These are phyloP conservation scores for Curvularia verruculosa DNA, from an alignment of 2,329 filamentous ascomycete genomes.

Conservation along the genomic window DNA sequence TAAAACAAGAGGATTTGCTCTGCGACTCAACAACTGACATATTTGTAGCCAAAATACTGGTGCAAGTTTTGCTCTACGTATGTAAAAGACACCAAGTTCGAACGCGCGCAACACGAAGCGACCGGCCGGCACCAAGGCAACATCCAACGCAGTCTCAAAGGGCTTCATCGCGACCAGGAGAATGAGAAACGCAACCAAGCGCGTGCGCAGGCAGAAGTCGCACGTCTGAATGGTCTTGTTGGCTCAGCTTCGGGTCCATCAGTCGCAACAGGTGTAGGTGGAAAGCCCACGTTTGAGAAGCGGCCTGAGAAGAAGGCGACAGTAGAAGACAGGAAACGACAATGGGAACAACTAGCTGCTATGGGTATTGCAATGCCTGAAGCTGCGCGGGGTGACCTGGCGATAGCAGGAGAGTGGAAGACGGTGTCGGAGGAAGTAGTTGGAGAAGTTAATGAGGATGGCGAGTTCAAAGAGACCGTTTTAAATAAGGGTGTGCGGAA, in stretches of 20 bases:
- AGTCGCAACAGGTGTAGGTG: conserved; percentile 37
- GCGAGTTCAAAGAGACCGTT: conserved; percentile 52
- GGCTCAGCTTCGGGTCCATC: conserved; percentile 52
- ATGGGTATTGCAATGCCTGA: conserved; percentile 86
- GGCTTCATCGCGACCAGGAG: conserved; percentile 85
- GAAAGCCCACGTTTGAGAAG: conserved; percentile 39
- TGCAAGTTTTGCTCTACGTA: conserved; percentile 95
- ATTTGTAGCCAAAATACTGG: conserved; percentile 79
- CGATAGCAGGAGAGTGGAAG: conserved; percentile 88
- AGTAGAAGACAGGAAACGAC: conserved; percentile 74
- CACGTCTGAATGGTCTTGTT: conserved; percentile 80
- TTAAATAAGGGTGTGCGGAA: conserved; percentile 66
- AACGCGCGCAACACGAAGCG: conserved; percentile 86
- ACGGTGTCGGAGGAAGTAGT: conserved; percentile 61
- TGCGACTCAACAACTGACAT: conserved; percentile 14
- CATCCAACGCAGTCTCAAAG: conserved; percentile 86
- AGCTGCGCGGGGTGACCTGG: conserved; percentile 78
- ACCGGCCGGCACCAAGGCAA: conserved; percentile 83
- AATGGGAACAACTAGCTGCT: conserved; percentile 85
- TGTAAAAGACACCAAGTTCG: conserved; percentile 90
- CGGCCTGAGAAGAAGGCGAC: conserved; percentile 55
- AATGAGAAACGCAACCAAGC: conserved; percentile 81
- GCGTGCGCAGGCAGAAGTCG: conserved; percentile 81
- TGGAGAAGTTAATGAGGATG: conserved; percentile 51
- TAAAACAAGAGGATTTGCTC: background rate